These are phyloP conservation scores for Pelomyxa schiedti DNA, from an alignment of 78 protist species.

Conservation along the genomic window DNA sequence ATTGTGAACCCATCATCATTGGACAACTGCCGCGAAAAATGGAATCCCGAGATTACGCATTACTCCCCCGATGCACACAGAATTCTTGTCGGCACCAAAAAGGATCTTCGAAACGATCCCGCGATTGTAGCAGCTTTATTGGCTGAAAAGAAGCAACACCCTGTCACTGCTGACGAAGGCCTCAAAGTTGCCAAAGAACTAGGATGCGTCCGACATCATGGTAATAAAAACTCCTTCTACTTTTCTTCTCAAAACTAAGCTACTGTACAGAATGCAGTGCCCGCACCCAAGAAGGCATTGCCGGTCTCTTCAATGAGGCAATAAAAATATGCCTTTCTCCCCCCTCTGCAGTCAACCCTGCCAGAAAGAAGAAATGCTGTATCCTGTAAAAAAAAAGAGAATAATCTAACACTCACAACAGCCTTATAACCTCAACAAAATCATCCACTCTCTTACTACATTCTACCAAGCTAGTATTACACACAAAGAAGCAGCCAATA, in stretches of 20 bases:
- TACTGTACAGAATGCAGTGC: conserved; percentile 22
- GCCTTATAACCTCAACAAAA: too few relatives aligned
- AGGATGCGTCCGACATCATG: background rate
- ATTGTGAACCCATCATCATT: conserved; percentile 59
- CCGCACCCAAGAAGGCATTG: background rate
- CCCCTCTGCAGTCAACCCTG: too few relatives aligned
- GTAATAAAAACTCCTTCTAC: too few relatives aligned
- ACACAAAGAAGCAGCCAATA: too few relatives aligned
- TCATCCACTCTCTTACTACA: too few relatives aligned
- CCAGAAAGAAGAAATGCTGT: too few relatives aligned
- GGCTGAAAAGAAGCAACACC: conserved; percentile 26
- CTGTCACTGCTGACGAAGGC: conserved; percentile 17
- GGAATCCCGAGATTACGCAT: conserved; percentile 76
- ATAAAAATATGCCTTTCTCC: background rate
- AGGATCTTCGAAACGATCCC: conserved; percentile 64
- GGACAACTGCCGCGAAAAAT: conserved; percentile 61
- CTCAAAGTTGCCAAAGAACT: conserved; percentile 20
- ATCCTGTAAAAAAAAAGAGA: too few relatives aligned
- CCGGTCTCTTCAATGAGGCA: conserved; percentile 4
- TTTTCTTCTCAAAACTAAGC: too few relatives aligned
- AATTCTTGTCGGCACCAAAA: conserved; percentile 77
- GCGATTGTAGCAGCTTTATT: conserved; percentile 31
- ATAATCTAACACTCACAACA: too few relatives aligned
- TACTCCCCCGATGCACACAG: conserved; percentile 53
- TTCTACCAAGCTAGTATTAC: too few relatives aligned